A percentile compares a stretch with the other conserved stretches of the same genome.
phyloP scores from a whole-genome alignment of 257 asterid genomes.

The Solanum pimpinellifolium region DNA sequence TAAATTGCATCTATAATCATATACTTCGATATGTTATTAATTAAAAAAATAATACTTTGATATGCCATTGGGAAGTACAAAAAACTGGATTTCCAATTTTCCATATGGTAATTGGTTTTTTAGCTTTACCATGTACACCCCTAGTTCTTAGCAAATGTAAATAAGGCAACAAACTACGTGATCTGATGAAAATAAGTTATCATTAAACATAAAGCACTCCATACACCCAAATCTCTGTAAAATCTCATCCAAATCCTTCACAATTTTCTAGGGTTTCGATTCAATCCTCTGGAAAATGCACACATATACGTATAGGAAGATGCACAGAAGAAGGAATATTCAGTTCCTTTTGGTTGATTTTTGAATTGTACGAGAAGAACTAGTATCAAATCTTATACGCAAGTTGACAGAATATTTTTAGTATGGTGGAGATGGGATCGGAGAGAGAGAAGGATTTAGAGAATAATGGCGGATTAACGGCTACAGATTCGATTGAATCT shows the following conservation, averaged over 20 bases:
- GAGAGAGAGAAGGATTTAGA: slow-evolving; percentile 25
- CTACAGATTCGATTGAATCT: slow-evolving; percentile 87
- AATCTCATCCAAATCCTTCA: not conserved
- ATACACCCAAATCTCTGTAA: not conserved
- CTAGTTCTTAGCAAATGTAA: not conserved
- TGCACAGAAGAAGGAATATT: not conserved
- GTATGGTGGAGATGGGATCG: slow-evolving; percentile 79
- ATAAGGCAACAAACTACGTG: not conserved
- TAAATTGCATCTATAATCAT: no score
- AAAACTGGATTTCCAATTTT: no score
- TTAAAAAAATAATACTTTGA: no score
- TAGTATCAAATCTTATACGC: not conserved
- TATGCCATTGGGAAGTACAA: no score
- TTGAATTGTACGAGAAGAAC: not conserved
- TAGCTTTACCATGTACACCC: not conserved
- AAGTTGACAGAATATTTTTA: not conserved
- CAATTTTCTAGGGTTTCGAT: not conserved
- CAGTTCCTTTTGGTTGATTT: not conserved
- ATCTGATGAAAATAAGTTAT: not conserved
- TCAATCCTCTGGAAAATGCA: not conserved
- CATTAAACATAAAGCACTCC: not conserved
- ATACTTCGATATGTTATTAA: not conserved
- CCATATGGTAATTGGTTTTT: not conserved
- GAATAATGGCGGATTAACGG: slow-evolving; percentile 45
- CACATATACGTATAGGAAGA: not conserved